Conservation (phyloP, 2,329 filamentous ascomycete species). For the Colletotrichum sp. region DNA sequence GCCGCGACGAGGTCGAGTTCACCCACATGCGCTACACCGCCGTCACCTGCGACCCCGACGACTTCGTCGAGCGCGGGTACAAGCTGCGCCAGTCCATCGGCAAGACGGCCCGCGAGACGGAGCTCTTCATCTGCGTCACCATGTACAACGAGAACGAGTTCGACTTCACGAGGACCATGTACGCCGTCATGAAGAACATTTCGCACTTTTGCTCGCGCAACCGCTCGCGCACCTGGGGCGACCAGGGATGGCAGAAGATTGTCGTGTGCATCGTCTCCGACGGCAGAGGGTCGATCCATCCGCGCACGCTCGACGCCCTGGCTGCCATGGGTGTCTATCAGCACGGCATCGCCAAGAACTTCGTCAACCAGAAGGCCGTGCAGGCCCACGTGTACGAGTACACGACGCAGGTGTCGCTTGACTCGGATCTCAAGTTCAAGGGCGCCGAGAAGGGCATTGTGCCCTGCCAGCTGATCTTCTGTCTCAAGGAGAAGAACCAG, state of each 20-base stretch:
- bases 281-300: conserved; percentile 88
- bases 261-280: conserved; percentile 97
- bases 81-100: conserved; percentile 92
- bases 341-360: conserved; percentile 97
- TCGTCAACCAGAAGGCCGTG: conserved; percentile 94
- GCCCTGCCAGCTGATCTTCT: conserved; percentile 98
- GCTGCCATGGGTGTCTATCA: conserved; percentile 98
- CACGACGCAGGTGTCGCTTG: conserved; percentile 95
- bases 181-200: conserved; percentile 98
- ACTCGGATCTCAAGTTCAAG: conserved; percentile 97
- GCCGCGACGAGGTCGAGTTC: conserved; percentile 92
- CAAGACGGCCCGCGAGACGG: conserved; percentile 83
- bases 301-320: conserved; percentile 88
- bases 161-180: conserved; percentile 96
- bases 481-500: conserved; percentile 95
- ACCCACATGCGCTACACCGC: conserved; percentile 99
- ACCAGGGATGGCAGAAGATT: conserved; percentile 98
- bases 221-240: conserved; percentile 95
- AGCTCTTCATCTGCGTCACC: conserved; percentile 94
- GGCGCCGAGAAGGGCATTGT: conserved; percentile 99
- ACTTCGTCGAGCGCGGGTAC: conserved; percentile 88
- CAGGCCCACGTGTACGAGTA: conserved; percentile 99
- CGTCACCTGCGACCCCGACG: conserved; percentile 96
- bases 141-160: conserved; percentile 99
- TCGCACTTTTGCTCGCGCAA: conserved; percentile 93